phyloP scores from a whole-genome alignment of 169 alveolate genomes.

The Plasmodium reichenowi region DNA sequence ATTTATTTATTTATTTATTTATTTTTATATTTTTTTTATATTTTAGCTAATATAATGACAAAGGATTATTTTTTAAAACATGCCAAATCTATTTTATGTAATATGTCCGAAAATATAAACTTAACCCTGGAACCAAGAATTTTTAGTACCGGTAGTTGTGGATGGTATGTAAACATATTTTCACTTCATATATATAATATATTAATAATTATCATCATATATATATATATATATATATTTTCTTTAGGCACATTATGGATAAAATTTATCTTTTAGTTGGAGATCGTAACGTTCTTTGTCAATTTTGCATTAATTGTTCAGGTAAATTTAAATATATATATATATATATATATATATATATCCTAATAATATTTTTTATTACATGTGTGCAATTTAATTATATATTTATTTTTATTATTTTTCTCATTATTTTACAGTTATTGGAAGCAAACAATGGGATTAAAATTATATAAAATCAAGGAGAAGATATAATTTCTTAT shows the following conservation, averaged over 20 bases:
- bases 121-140: constrained; percentile 79
- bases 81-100: constrained; percentile 73
- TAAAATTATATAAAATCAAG: not conserved
- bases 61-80: constrained; percentile 76
- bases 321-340: constrained; percentile 53
- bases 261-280: constrained; percentile 78
- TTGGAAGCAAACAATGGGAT: constrained; percentile 68
- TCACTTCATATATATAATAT: constrained; percentile 7
- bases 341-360: no score
- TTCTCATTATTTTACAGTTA: constrained; percentile 39
- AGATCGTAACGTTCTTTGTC: constrained; percentile 82
- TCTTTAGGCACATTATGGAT: constrained; percentile 79
- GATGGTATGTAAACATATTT: constrained; percentile 79
- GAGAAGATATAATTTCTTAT: no score
- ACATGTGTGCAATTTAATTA: no score
- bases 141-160: constrained; percentile 85
- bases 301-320: constrained; percentile 84
- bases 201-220: not conserved
- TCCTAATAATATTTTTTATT: no score
- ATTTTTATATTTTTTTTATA: not conserved
- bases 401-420: constrained; percentile 16
- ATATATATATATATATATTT: not conserved
- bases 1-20: not conserved
- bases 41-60: constrained; percentile 82
- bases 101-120: constrained; percentile 59